Base-by-base conservation (phyloP, 495 filamentous ascomycete species). In the Neurospora sp. region DNA sequence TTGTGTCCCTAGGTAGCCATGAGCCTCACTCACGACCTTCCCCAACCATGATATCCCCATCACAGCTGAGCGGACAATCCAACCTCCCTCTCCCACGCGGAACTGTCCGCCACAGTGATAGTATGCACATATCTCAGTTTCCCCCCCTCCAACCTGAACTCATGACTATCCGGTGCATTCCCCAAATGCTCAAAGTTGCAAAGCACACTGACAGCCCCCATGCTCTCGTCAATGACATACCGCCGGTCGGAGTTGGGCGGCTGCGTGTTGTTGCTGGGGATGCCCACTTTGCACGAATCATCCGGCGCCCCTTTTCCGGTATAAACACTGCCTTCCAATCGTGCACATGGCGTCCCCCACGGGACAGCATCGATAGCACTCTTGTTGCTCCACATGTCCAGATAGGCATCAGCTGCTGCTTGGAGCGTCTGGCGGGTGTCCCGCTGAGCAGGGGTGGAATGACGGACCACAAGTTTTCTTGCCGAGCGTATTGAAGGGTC, bases 101-200 rank as follows among this genome's bases (percentile, higher is more conserved):
- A 66, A 66, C 54, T 37, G 0, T 37, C 54, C 27, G 27, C 23
- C 16, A 66, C 78, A 1, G 84, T 84, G 75, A 85, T 84, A 1
- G 84, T 83, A 74, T 85, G 84, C 0, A 84, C 48, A 46, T 82
- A 85, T 9, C 84, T 74, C 37, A 85, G 48, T 79, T 83, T 84
- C 0, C 83, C 81, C 11, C 76, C 77, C 75, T 85, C 83, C 1
- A 85, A 59, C 12, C 84, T 77, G 71, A 84, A 85, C 76, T 83
- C 81, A 41, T 84, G 84, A 46, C 78, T 81, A 40, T 84, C 84
- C 1, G 82, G 79, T 9, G 82, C 83, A 40, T 77, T 79, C 73
- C 76, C 77, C 76, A 84, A 77, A 41, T 84, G 82, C 72, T 83
- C 79, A 76, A 81, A 85, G 54, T 83, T 78, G 66, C 81, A 84